Base-by-base conservation (phyloP, 306 rosid species). In the Quercus parvula region DNA sequence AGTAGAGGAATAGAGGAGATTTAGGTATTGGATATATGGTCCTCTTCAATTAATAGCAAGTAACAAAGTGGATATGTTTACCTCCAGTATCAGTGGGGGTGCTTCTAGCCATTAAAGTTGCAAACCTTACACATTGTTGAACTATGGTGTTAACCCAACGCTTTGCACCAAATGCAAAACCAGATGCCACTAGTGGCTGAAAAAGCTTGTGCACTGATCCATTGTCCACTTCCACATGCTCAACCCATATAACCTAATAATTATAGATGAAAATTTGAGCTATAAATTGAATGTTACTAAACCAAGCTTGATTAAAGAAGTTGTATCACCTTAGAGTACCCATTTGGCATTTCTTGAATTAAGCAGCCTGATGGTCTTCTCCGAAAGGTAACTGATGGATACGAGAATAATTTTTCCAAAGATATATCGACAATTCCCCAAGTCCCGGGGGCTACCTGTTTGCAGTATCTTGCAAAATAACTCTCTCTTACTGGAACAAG, bases 371-470 rank as follows among this genome's bases (percentile, higher is more conserved):
- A 92, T 3, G 97, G 97, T 54, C 81, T 78, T 81, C 84, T 82
- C 55, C 74, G 75, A 30, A 82, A 70, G 38, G 54, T 71, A 27
- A 7, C 46, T 2, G 84, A 77, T 24, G 91, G 90, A 72, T 66
- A 71, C 10, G 85, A 83, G 51, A 88, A 75, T 75, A 74, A 27
- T 13, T 84, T 70, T 59, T 92, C 94, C 83, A 90, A 56, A 2
- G 97, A 88, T 46, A 85, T 77, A 79, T 91, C 97, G 17, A 91
- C 97, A 1, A 91, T 69, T 6, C 74, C 94, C 94, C 97, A 91
- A 12, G 24, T 24, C 4, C 71, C 73, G 2, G 24, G 22, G 61
- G 75, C 31, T 6, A 89, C 27, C 22, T 81, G 79, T 61, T 86
- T 89, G 84, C 92, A 78, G 70, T 88, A 89, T 61, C 94, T 83